Base-by-base conservation (phyloP, 2,329 filamentous ascomycete species). In the Didymella exigua region DNA sequence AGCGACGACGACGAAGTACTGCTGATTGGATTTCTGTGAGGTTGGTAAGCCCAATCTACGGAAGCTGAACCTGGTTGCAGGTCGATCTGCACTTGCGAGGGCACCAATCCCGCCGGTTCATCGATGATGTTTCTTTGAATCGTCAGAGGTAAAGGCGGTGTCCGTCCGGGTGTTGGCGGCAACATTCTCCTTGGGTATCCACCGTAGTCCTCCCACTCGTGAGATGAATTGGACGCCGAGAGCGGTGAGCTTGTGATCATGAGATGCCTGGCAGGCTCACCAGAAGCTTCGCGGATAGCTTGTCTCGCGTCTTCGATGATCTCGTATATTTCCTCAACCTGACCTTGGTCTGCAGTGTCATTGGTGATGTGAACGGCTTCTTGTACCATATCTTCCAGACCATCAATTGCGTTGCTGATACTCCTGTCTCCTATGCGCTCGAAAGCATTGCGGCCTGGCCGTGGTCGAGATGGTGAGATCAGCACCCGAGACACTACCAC, bases 351-450 rank as follows among this genome's bases (percentile, higher is more conserved):
- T 7, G 68, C 61, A 2, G 70, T 69, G 33, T 72, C 62, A 34
- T 75, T 67, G 5, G 76, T 74, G 26, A 76, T 66, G 2, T 68
- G 52, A 11, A 76, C 63, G 1, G 77, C 77, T 50, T 79, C 73
- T 53, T 77, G 68, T 53, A 79, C 76, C 40, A 79, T 67, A n/a
- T 74, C 67, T 54, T 79, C 77, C 5, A 79, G 55, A 0, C 70
- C 73, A 24, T 71, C 71, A 5, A 79, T 74, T 9, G 77, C 71
- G 23, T 67, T 64, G 43, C 63, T 70, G 23, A 72, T 60, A 13
- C 44, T 63, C 31, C 59, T 53, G 13, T 61, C 53, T 16, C 61
- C 61, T 3, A 44, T 41, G 7, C 54, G 53, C 31, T 63, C 62
- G 21, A 71, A 69, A 14, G 64, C 52, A 49, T 48, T 60, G 11